A percentile compares a stretch with the other conserved stretches of the same genome.
Conservation (phyloP, 2,329 filamentous ascomycete species). For the Colletotrichum eleusines region DNA sequence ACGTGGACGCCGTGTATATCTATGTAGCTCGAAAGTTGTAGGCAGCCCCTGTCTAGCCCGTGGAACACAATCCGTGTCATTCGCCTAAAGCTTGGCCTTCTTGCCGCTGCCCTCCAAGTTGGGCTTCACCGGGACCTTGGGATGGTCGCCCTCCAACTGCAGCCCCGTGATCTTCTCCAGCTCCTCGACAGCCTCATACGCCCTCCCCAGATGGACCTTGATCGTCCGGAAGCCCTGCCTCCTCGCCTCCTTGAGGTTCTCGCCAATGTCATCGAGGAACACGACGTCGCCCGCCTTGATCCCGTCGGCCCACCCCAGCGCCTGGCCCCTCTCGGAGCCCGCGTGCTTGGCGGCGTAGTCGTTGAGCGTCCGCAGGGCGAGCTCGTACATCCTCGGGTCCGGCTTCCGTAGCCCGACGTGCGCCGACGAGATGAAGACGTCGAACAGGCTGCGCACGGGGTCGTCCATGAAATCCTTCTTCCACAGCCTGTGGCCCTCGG, state of each 20-base stretch:
- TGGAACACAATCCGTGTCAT: conserved; percentile 30
- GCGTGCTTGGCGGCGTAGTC: conserved; percentile 69
- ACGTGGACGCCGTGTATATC: conserved; percentile 48
- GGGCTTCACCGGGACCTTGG: conserved; percentile 60
- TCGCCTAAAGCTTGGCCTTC: conserved; percentile 59
- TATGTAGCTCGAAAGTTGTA: conserved; percentile 46
- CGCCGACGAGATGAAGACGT: conserved; percentile 88
- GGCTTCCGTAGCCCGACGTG: conserved; percentile 92
- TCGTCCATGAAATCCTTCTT: conserved; percentile 63
- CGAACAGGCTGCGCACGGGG: conserved; percentile 77
- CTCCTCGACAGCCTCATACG: conserved; percentile 84
- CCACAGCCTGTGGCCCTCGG: conserved; percentile 76
- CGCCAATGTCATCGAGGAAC: conserved; percentile 94
- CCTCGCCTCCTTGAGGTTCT: conserved; percentile 87
- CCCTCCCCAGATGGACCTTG: conserved; percentile 83
- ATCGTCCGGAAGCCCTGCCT: conserved; percentile 83
- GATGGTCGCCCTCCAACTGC: conserved; percentile 67
- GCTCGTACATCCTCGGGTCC: conserved; percentile 82
- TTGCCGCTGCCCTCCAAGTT: conserved; percentile 50
- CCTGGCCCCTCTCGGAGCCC: conserved; percentile 51
- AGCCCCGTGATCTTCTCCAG: conserved; percentile 82
- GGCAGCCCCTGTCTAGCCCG: not conserved
- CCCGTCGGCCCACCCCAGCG: conserved; percentile 60
- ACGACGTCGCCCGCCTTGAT: conserved; percentile 77
- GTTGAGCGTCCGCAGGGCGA: conserved; percentile 76